Conservation (phyloP, 768 basidiomycete species). For the Suillus fuscotomentosus region DNA sequence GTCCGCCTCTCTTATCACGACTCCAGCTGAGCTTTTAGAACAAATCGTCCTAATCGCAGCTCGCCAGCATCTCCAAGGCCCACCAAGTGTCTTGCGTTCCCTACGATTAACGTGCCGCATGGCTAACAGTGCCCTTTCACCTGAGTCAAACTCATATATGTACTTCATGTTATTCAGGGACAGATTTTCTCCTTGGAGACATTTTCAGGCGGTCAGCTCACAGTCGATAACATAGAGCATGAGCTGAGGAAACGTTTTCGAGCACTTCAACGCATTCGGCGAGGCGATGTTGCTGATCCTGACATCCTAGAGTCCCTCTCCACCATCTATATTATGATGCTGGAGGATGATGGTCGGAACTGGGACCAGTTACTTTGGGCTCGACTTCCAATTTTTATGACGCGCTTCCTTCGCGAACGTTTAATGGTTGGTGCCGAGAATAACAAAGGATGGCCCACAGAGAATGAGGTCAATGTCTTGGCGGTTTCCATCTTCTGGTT, state of each 20-base stretch:
- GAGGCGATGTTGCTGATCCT: slow-evolving; percentile 34
- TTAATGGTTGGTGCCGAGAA: slow-evolving; percentile 36
- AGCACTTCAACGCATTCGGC: slow-evolving; percentile 45
- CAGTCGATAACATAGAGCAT: slow-evolving; percentile 33
- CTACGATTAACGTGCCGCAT: slow-evolving; percentile 35
- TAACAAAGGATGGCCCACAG: slow-evolving; percentile 49
- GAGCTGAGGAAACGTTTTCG: slow-evolving; percentile 47
- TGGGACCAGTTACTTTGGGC: slow-evolving; percentile 45
- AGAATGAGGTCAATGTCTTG: slow-evolving; percentile 44
- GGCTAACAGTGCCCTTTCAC: slow-evolving; percentile 24
- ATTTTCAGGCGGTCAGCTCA: slow-evolving; percentile 29
- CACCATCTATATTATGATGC: slow-evolving; percentile 55
- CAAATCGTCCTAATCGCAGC: slow-evolving; percentile 34
- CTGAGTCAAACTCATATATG: slow-evolving; percentile 29
- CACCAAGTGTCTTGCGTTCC: slow-evolving; percentile 31
- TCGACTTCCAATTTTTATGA: slow-evolving; percentile 40
- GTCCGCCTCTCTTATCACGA: slow-evolving; percentile 29
- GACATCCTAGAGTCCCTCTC: slow-evolving; percentile 45
- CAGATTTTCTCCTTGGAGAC: slow-evolving; percentile 45
- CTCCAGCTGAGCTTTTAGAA: slow-evolving; percentile 35
- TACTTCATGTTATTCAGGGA: slow-evolving; percentile 40
- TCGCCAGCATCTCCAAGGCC: slow-evolving; percentile 27
- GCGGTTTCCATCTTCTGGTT: slow-evolving; percentile 51
- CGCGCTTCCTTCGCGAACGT: slow-evolving; percentile 36
- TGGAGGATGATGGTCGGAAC: slow-evolving; percentile 54